Evolutionary conservation across 805 yeast species (phyloP), one percentile per base, ranked within the genome.

Genomic region (Yarrowia keelungensis): DNA sequence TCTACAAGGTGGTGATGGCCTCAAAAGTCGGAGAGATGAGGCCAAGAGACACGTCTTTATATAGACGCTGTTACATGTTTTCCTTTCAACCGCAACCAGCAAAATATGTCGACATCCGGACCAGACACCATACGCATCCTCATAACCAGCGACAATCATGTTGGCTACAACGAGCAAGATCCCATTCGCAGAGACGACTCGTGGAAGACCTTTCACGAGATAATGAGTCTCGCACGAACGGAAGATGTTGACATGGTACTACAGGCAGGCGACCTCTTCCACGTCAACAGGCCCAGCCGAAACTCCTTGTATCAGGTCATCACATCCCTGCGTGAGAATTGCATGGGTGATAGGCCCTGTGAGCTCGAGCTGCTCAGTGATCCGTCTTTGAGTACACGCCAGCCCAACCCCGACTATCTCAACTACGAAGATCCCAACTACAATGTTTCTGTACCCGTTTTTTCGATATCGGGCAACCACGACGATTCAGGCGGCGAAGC

Each of bases 121-220:
- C 84, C 84, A 8, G 86, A 91, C 76, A 91, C 97, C 0, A 85
- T 93, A n/a, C 80, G 90, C 32, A 84, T 95, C 19, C 84, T 95
- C 39, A 79, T 95, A 36, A 92, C 99, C 2, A 92, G 98, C 1
- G 99, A 95, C 75, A 95, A 95, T 75, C 99, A 95, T 81, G 97
- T 95, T 16, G 99, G 99, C 0, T 93, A 88, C 76, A 87, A 87
- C 70, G 99, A 95, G 76, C 85, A 84, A 45, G 98, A 95, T 76
- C 93, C 97, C 0, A 87, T 94, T 5, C 83, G 96, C 16, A 97
- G 97, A 0, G 89, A 90, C 73, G 99, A 95, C 75, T 85, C 96
- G 0, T 90, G 97, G 90, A 83, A 79, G 69, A 90, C 97, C 0
- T 94, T 95, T 74, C 86, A 90, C 68, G 99, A 95, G 77, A 86